A percentile compares a stretch with the other conserved stretches of the same genome.
Conservation (phyloP, 768 basidiomycete genomes). For the Paxillus ammoniavirescens region DNA sequence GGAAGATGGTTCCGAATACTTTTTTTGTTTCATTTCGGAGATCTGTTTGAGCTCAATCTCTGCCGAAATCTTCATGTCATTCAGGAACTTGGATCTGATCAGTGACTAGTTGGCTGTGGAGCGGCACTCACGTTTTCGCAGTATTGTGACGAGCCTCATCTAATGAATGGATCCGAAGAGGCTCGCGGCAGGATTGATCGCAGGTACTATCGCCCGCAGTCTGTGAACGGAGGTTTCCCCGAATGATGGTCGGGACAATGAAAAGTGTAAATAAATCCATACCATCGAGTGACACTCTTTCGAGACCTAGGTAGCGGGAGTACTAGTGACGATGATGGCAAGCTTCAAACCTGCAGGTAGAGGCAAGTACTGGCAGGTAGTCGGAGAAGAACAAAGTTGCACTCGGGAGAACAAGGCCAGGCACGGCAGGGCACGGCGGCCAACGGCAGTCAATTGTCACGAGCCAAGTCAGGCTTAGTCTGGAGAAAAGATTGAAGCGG, state of each 20-base stretch:
- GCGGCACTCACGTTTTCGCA: too few species aligned
- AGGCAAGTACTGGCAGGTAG: too few species aligned
- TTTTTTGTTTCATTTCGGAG: constrained; percentile 18
- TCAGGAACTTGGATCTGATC: not conserved
- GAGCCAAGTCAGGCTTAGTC: not conserved
- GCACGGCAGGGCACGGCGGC: constrained; percentile 9
- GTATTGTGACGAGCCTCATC: not conserved
- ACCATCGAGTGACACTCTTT: too few species aligned
- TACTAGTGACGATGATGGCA: too few species aligned
- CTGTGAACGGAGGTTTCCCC: too few species aligned
- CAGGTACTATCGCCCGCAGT: not conserved
- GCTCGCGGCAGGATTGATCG: not conserved
- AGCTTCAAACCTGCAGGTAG: too few species aligned
- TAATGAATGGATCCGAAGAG: not conserved
- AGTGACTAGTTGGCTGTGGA: too few species aligned
- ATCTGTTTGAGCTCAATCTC: not conserved
- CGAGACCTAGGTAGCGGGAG: not conserved
- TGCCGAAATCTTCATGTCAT: constrained; percentile 1
- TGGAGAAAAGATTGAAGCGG: constrained; percentile 21
- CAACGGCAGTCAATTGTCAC: constrained; percentile 23
- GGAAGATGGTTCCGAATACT: not conserved
- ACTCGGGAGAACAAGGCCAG: constrained; percentile 4
- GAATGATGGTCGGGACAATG: too few species aligned
- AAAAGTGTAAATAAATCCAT: too few species aligned
- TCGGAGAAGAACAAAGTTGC: too few species aligned